Evolutionary conservation across 129 eudicot species (phyloP), one percentile per base, ranked within the genome.

Genomic region (Dittrichia graveolens): DNA sequence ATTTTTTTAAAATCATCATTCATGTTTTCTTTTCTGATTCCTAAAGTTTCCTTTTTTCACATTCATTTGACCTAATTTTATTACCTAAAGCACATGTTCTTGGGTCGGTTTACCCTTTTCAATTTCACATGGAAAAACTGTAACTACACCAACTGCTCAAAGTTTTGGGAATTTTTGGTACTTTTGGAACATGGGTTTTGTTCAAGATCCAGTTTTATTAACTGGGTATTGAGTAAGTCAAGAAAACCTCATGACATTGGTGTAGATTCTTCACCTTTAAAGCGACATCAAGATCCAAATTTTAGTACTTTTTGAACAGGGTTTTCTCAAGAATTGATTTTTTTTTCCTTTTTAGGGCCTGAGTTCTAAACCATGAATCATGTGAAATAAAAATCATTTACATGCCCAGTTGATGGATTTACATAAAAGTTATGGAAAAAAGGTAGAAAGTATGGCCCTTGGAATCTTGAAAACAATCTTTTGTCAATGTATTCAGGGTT

Each of bases 21-120:
- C 90, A 81, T 75, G 82, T 71, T 76, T 83, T 79, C 67, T 69
- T 85, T 74, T 85, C 91, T 81, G 75, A 31, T 44, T 69, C 79
- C 75, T 80, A 14, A 88, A 85, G 90, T 79, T 75, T 84, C 75
- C 85, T 77, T 75, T 75, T 19, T 38, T 68, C 55, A 60, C 73
- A 57, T 78, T 54, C 59, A 24, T 84, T 69, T 45, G 72, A 69
- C 81, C 57, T 13, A 8, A 48, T 38, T 38, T 18, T 46, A 69
- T 78, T n/a, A 46, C 18, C 39, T n/a, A 48, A 55, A 43, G 37
- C 14, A 3, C 55, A 71, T 46, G 65, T 54, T 37, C 12, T 72
- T 61, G 7, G 2, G 34, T 68, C 24, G 13, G 15, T 5, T 77
- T 79, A 2, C 15, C 31, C 15, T 44, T 46, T 31, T 43, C 50